Evolutionary conservation across 2,329 filamentous ascomycete genomes (phyloP), one percentile per base, ranked within the genome.

Genomic region (Elsinoe batatas): DNA sequence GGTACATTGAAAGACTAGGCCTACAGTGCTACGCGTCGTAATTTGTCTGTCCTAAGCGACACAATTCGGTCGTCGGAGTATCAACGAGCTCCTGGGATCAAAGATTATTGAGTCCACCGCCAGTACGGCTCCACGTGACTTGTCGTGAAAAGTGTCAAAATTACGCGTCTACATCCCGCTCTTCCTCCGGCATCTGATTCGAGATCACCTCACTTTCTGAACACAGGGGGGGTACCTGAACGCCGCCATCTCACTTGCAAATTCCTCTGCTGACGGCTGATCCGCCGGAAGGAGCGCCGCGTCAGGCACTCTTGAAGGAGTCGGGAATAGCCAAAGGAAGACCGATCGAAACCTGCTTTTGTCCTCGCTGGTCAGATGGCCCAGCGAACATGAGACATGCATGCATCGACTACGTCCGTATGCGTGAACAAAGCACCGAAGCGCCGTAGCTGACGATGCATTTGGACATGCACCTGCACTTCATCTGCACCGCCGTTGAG

Each of bases 161-260:
- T 26, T 26, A 3, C 22, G 22, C 6, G 6, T 26, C 22, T 26
- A 26, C 37, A n/a, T n/a, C 44, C 44, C 15, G 26, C 26, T 30
- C 33, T 30, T 30, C 44, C n/a, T 49, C 44, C 44, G 44, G 44
- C 44, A 49, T 26, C 40, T 44, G 40, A 22, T 22, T 44, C 40
- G 26, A 44, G 40, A 44, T 44, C 40, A 44, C 40, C 20, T 44
- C 40, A 44, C 40, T 6, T 4, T 7, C 5, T 13, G 3, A 20
- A 22, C 18, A 42, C 5, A 44, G 18, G 11, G 40, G 30, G 18
- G 11, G 40, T 44, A 44, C 20, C 40, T 44, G 40, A 44, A 17
- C 15, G 36, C 15, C 17, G n/a, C 20, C 40, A 44, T 44, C 40
- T 44, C 40, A 30, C 40, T 44, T 44, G 26, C 26, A 30, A 5